Evolutionary conservation across 768 basidiomycete species (phyloP).

Genomic region (Stropharia rugosoannulata): DNA sequence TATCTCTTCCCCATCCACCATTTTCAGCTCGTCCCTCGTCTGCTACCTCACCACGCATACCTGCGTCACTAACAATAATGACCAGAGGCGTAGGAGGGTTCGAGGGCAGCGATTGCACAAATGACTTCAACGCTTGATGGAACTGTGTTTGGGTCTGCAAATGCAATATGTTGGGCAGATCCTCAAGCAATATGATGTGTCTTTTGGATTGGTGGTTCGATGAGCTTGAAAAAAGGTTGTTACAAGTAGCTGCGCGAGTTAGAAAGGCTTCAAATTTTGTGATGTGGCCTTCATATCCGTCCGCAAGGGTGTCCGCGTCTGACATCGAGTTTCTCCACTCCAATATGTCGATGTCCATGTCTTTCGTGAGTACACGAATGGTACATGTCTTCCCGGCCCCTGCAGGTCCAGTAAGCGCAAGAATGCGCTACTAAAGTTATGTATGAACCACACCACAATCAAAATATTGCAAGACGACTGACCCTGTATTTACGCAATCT

Average conservation of each 20-base stretch:
- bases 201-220: conserved; percentile 27
- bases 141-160: conserved; percentile 65
- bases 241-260: conserved; percentile 62
- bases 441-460: neutral
- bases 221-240: conserved; percentile 42
- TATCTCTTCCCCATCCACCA: conserved; percentile 47
- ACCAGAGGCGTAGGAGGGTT: conserved; percentile 63
- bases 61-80: conserved; percentile 81
- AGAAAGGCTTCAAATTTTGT: conserved; percentile 79
- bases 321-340: conserved; percentile 82
- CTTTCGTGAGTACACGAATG: conserved; percentile 67
- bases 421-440: conserved; percentile 61
- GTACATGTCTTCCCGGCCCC: conserved; percentile 92
- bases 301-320: conserved; percentile 10
- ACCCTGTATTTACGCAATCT: conserved; percentile 76
- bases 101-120: conserved; percentile 41
- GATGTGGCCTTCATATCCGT: conserved; percentile 47
- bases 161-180: conserved; percentile 90
- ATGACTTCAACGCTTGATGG: conserved; percentile 62
- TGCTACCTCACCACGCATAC: conserved; percentile 67
- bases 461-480: conserved; percentile 22
- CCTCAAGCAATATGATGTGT: conserved; percentile 79
- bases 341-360: conserved; percentile 75
- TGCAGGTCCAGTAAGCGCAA: conserved; percentile 84
- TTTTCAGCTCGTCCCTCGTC: conserved; percentile 42